Evolutionary conservation across 164 flowering plant genomes (phyloP).

Genomic region (Magnolia kwangsiensis): DNA sequence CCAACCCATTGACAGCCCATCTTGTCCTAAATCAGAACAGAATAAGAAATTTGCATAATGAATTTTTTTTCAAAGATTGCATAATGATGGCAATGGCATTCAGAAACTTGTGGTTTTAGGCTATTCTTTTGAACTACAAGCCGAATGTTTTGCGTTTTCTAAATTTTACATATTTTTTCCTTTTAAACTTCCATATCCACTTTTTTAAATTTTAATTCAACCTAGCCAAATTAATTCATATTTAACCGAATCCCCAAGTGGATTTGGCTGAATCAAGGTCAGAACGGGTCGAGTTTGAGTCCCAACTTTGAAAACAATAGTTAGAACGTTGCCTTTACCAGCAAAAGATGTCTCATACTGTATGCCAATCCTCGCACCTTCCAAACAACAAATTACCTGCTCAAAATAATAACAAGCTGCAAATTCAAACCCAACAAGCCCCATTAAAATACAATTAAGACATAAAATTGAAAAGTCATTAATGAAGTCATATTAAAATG

Average conservation of each 20-base stretch:
- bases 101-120: no score
- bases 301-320: neutral
- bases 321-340: slow-evolving; percentile 44
- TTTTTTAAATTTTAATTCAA: neutral
- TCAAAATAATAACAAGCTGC: slow-evolving; percentile 18
- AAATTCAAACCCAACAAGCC: slow-evolving; percentile 1
- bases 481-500: neutral
- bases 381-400: slow-evolving; percentile 92
- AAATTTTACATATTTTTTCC: neutral
- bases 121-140: no score
- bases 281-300: neutral
- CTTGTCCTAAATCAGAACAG: no score
- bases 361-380: slow-evolving; percentile 93
- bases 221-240: neutral
- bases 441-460: neutral
- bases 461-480: neutral
- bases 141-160: neutral
- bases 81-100: no score
- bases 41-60: no score
- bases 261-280: neutral
- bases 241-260: neutral
- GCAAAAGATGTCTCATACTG: slow-evolving; percentile 92
- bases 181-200: neutral
- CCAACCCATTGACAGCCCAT: no score
- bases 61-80: no score